A percentile compares a stretch with the other conserved stretches of the same genome.
Evolutionary conservation across 148 eudicot genomes (phyloP).

Genomic region (Rhododendron henanense): DNA sequence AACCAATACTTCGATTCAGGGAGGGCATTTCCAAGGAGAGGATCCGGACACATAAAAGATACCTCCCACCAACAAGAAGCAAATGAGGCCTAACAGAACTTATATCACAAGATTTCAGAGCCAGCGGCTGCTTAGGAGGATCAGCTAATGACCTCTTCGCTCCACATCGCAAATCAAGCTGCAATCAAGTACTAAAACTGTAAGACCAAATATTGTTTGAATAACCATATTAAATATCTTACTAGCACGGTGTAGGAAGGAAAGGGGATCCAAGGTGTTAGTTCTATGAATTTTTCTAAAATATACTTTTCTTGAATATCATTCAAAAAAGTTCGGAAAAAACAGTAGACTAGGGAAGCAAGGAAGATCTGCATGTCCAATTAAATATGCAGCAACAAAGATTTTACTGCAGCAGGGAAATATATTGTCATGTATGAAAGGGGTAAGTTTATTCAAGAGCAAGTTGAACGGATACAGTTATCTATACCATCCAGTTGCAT

Average conservation of each 20-base stretch:
- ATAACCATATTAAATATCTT: neutral
- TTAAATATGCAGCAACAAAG: neutral
- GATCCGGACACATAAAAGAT: neutral
- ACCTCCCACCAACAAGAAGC: slow-evolving; percentile 99
- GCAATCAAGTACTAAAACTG: slow-evolving; percentile 41
- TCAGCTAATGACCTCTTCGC: slow-evolving; percentile 82
- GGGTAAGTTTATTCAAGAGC: neutral
- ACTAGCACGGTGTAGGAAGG: neutral
- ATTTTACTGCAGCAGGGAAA: neutral
- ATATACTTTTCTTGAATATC: too few relatives aligned
- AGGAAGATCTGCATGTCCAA: neutral
- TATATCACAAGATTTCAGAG: slow-evolving; percentile 85
- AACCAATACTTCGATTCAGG: neutral
- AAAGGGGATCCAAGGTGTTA: neutral
- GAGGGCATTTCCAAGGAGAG: neutral
- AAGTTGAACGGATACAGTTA: neutral
- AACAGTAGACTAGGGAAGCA: neutral
- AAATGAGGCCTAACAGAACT: slow-evolving; percentile 83
- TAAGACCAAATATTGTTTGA: slow-evolving; percentile 17
- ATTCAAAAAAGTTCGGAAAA: neutral
- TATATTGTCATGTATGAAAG: neutral
- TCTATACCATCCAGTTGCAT: neutral
- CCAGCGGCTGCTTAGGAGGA: slow-evolving; percentile 77
- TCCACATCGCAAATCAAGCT: slow-evolving; percentile 93
- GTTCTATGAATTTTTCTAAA: neutral